Base-by-base conservation (phyloP, 2,329 filamentous ascomycete species). In the Fusarium beomiforme region DNA sequence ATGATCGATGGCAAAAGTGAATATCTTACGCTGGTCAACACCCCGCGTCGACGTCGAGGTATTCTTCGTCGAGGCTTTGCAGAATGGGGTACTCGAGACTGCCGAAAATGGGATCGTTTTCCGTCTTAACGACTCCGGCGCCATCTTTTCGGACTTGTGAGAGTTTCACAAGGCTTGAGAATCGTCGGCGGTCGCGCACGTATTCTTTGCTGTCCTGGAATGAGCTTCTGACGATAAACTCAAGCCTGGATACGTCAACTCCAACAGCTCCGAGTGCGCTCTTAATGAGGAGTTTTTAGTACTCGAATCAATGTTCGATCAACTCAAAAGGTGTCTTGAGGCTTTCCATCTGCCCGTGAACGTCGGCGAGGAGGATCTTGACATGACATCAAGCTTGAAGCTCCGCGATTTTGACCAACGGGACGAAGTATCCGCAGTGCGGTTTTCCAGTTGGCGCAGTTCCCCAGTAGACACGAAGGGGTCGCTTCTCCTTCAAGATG, bases 391-490 rank as follows among this genome's bases (percentile, higher is more conserved):
- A 33, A 13, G 51, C 60, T 1, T 51, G 26, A 11, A 65, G 51
- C 0, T 66, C 51, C 1, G 51, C 63, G 7, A 65, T 36, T 16
- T 66, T 65, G 0, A 42, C 51, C 29, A 59, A 59, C 0, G 63
- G 39, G 0, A 59, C 60, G 3, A 65, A 66, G 33, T 65, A 66
- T 0, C 60, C 63, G 10, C 60, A 66, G 14, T 66, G 60, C 2
- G 39, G 51, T 4, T 59, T 65, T 24, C 60, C 60, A 0, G 63
- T 65, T 1, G 63, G 42, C 0, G 51, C 63, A 2, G 51, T 51
- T 12, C 63, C 63, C 63, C 60, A 66, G 26, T 66, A 65, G 19
- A 66, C 4, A 0, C 14, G 23, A 0, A 66, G 39, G 0, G 39
- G 39, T 14, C 39, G n/a, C 0, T 19, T 12, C 5, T 33, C 9